Percentiles rank a stretch among this genome's conserved stretches.
These are phyloP conservation scores for Sporothrix sp. DNA, from an alignment of 2,329 filamentous ascomycete genomes.

Conservation along the genomic window DNA sequence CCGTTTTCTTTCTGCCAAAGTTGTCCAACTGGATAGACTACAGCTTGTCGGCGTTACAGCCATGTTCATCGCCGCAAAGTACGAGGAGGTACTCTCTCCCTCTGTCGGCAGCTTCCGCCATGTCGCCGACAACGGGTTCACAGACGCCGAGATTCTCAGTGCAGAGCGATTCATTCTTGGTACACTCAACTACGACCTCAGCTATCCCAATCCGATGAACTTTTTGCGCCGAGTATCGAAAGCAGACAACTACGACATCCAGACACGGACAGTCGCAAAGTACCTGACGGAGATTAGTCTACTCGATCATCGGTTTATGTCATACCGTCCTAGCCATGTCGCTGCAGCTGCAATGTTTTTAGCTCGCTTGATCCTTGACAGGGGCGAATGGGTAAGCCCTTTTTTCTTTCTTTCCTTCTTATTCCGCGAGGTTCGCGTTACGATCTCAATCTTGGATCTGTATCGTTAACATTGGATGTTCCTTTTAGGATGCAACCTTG, in stretches of 20 bases:
- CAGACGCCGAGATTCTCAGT: constrained; percentile 86
- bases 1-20: constrained; percentile 89
- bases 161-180: constrained; percentile 92
- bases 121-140: constrained; percentile 93
- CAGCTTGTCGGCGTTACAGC: constrained; percentile 95
- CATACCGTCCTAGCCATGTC: constrained; percentile 78
- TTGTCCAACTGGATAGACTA: constrained; percentile 89
- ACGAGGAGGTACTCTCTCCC: constrained; percentile 94
- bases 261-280: constrained; percentile 93
- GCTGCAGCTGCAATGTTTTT: constrained; percentile 94
- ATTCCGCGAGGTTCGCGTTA: too few species aligned
- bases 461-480: too few species aligned
- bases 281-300: constrained; percentile 97
- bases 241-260: constrained; percentile 98
- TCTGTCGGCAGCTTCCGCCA: constrained; percentile 96
- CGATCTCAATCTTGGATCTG: too few species aligned
- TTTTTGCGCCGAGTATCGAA: constrained; percentile 97
- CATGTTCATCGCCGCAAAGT: constrained; percentile 99
- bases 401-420: background rate
- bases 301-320: constrained; percentile 88
- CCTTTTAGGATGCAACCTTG: constrained; percentile 63
- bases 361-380: constrained; percentile 78
- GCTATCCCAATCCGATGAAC: constrained; percentile 99
- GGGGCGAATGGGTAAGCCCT: constrained; percentile 74
- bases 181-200: constrained; percentile 90